These are phyloP conservation scores for Curvularia lunata DNA, from an alignment of 2,329 filamentous ascomycete genomes.

Conservation along the genomic window DNA sequence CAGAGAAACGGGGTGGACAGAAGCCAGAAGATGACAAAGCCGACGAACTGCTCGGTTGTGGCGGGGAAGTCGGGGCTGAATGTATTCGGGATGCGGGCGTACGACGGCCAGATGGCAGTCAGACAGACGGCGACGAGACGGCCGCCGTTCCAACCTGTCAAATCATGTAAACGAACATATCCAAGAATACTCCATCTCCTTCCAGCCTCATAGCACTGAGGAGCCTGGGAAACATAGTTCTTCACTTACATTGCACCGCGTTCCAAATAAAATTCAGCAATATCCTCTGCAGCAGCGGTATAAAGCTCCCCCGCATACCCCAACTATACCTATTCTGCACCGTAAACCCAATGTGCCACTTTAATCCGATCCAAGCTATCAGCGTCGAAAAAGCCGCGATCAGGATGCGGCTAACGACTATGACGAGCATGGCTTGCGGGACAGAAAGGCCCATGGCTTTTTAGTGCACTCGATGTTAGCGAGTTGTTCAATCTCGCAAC, in stretches of 20 bases:
- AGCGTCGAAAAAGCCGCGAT: slow-evolving; percentile 54
- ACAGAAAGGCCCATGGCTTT: slow-evolving; percentile 56
- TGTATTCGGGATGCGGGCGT: slow-evolving; percentile 43
- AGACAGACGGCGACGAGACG: slow-evolving; percentile 44
- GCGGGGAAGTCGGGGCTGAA: slow-evolving; percentile 44
- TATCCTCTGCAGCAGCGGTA: slow-evolving; percentile 56
- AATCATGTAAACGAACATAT: background rate
- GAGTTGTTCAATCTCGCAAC: background rate
- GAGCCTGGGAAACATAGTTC: background rate
- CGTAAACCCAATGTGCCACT: slow-evolving; percentile 60
- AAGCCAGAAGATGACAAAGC: slow-evolving; percentile 46
- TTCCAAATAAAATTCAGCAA: slow-evolving; percentile 61
- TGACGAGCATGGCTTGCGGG: slow-evolving; percentile 56
- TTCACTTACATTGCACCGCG: slow-evolving; percentile 54
- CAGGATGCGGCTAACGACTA: slow-evolving; percentile 53
- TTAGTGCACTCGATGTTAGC: background rate
- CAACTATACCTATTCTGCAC: slow-evolving; percentile 59
- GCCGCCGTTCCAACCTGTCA: slow-evolving; percentile 46
- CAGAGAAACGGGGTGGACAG: slow-evolving; percentile 54
- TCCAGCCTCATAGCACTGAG: background rate
- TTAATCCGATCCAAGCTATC: slow-evolving; percentile 57
- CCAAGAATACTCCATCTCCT: background rate
- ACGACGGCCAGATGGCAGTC: slow-evolving; percentile 48
- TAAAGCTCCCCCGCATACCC: slow-evolving; percentile 58
- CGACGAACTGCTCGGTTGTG: slow-evolving; percentile 46